Conservation (phyloP, 1,139 yeast species). For the Saccharomyces hybrid region DNA sequence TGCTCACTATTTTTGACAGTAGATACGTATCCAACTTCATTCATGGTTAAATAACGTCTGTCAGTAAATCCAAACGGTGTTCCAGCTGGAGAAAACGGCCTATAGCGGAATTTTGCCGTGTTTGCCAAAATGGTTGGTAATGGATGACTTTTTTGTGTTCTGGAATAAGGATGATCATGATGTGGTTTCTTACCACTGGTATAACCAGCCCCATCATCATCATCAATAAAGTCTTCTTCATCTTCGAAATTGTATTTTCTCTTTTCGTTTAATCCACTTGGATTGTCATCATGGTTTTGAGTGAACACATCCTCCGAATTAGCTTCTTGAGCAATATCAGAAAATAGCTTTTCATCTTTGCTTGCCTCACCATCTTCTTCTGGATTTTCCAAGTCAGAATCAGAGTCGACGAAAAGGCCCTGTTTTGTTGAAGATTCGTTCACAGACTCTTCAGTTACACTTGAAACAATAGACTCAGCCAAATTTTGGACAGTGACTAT, state of each 20-base stretch:
- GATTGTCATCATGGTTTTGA: conserved; percentile 15
- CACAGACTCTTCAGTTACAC: not conserved
- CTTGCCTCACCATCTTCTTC: conserved; percentile 15
- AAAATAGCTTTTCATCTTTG: not conserved
- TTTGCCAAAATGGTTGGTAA: not conserved
- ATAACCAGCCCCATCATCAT: conserved; percentile 51
- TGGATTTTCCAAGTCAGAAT: conserved; percentile 27
- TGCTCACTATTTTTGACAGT: conserved; percentile 56
- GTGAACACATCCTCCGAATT: conserved; percentile 26
- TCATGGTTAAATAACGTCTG: conserved; percentile 76
- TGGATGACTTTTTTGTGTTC: not conserved
- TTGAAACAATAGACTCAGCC: conserved; percentile 19
- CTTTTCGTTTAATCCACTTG: conserved; percentile 14
- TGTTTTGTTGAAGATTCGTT: conserved; percentile 7
- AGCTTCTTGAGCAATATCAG: conserved; percentile 26
- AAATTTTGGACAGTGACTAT: conserved; percentile 36
- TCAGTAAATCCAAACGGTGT: conserved; percentile 66
- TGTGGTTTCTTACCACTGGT: conserved; percentile 26
- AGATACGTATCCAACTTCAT: conserved; percentile 76
- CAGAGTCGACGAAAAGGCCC: conserved; percentile 22
- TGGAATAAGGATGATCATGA: not conserved
- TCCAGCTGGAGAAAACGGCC: conserved; percentile 59
- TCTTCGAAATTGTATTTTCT: conserved; percentile 31
- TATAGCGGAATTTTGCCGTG: conserved; percentile 17
- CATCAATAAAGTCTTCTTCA: conserved; percentile 44